Conservation (phyloP, 1,284 basidiomycete species). For the Ganoderma lucidum region DNA sequence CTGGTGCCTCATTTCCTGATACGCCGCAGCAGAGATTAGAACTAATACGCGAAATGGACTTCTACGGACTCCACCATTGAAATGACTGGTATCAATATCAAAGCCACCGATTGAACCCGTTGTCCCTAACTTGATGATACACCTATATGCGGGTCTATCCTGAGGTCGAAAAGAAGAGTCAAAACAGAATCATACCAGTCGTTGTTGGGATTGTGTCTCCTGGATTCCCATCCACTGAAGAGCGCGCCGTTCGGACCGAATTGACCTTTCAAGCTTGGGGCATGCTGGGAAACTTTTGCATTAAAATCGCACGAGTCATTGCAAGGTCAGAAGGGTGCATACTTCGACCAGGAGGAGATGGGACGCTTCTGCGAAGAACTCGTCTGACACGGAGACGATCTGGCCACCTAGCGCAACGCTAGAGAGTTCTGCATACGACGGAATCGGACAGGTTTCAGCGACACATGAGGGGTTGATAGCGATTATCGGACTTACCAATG, state of each 20-base stretch:
- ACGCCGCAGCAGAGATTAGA: conserved; percentile 9
- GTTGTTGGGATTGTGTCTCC: conserved; percentile 87
- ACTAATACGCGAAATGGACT: neutral
- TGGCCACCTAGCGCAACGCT: conserved; percentile 85
- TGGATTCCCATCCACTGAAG: conserved; percentile 94
- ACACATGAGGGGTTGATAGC: neutral
- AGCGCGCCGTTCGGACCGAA: conserved; percentile 97
- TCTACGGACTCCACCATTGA: conserved; percentile 66
- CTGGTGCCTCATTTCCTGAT: conserved; percentile 89
- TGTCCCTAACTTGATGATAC: conserved; percentile 89
- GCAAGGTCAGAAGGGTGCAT: conserved; percentile 34
- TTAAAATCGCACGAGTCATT: conserved; percentile 7
- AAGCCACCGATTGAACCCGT: conserved; percentile 84
- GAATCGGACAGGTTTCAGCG: conserved; percentile 1
- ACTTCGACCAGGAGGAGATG: conserved; percentile 89
- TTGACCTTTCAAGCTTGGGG: conserved; percentile 87
- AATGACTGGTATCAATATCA: conserved; percentile 96
- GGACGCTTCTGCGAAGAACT: conserved; percentile 92
- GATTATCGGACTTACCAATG: conserved; percentile 57
- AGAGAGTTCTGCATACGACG: conserved; percentile 76
- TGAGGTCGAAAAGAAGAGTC: neutral
- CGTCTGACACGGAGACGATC: conserved; percentile 86
- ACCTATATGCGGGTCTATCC: conserved; percentile 57
- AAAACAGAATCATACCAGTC: conserved; percentile 79
- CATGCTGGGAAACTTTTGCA: conserved; percentile 57